phyloP scores from a whole-genome alignment of 768 basidiomycete genomes.

The Suillus variegatus region DNA sequence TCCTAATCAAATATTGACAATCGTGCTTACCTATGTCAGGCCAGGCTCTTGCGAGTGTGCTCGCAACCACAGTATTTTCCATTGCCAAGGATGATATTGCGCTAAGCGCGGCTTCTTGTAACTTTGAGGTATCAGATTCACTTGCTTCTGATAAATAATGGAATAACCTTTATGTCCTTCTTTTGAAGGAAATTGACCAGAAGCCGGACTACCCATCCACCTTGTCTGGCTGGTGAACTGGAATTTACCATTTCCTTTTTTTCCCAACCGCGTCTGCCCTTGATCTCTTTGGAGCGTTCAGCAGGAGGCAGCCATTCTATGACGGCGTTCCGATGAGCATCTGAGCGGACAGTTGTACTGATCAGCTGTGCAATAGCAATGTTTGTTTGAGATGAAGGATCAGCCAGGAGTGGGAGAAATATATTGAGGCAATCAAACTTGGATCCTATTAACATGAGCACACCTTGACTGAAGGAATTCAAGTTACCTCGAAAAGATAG shows the following conservation, averaged over 20 bases:
- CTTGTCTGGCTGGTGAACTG: constrained; percentile 42
- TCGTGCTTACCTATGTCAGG: constrained; percentile 42
- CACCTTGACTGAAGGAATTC: constrained; percentile 6
- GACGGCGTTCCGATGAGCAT: constrained; percentile 49
- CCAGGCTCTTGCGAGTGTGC: constrained; percentile 44
- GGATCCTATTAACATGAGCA: constrained; percentile 1
- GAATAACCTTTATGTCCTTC: constrained; percentile 55
- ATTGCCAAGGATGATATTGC: constrained; percentile 68
- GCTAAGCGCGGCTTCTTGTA: constrained; percentile 64
- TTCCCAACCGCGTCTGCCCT: constrained; percentile 74
- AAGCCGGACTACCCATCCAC: constrained; percentile 61
- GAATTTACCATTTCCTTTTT: constrained; percentile 46
- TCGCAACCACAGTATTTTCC: constrained; percentile 59
- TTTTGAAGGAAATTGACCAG: constrained; percentile 49
- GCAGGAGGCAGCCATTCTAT: constrained; percentile 63
- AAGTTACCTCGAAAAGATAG: constrained; percentile 58
- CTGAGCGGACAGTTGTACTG: constrained; percentile 49
- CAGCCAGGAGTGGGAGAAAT: constrained; percentile 62
- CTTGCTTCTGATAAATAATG: not conserved
- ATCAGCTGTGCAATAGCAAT: constrained; percentile 63
- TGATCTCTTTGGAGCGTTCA: constrained; percentile 57
- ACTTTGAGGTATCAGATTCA: constrained; percentile 33
- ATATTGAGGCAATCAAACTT: constrained; percentile 65
- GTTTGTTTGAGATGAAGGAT: constrained; percentile 41
- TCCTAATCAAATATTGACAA: constrained; percentile 9